Percentiles rank a stretch among this genome's conserved stretches.
phyloP scores from a whole-genome alignment of 2,329 filamentous ascomycete genomes.

The Cylindrodendrum hubeiense region DNA sequence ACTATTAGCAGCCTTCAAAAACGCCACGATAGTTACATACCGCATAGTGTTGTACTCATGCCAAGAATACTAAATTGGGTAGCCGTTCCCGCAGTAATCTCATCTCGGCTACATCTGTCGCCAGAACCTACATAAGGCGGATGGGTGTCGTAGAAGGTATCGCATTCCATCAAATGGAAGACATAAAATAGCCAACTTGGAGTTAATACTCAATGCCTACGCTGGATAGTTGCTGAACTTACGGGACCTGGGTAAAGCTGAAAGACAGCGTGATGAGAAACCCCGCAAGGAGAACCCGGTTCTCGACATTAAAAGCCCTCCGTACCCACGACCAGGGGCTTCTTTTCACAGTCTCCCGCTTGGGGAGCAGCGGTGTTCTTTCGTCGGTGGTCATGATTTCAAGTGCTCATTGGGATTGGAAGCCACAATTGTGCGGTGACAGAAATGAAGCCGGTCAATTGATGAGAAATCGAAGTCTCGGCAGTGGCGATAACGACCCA shows the following conservation, averaged over 20 bases:
- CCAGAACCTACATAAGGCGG: constrained; percentile 60
- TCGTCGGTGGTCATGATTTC: constrained; percentile 38
- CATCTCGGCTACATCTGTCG: constrained; percentile 70
- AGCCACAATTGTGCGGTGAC: constrained; percentile 3
- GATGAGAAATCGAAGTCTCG: constrained; percentile 22
- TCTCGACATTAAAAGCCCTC: constrained; percentile 48
- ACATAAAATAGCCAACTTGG: constrained; percentile 66
- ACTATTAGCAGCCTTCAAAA: neutral
- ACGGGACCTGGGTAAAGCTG: constrained; percentile 64
- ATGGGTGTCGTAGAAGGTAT: constrained; percentile 74
- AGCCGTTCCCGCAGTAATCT: constrained; percentile 75
- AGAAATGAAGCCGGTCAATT: constrained; percentile 6
- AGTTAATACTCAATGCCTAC: constrained; percentile 10
- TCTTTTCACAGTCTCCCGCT: constrained; percentile 20
- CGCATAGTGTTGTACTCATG: constrained; percentile 76
- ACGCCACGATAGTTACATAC: constrained; percentile 43
- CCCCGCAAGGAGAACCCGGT: constrained; percentile 67
- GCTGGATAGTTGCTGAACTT: constrained; percentile 35
- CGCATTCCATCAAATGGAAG: constrained; percentile 79
- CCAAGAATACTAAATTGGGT: constrained; percentile 73
- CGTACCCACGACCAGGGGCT: constrained; percentile 30
- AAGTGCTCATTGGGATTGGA: neutral
- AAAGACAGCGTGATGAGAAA: constrained; percentile 69
- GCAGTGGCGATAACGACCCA: constrained; percentile 19
- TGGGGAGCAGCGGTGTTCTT: constrained; percentile 38